phyloP scores from a whole-genome alignment of 2,329 filamentous ascomycete species.

The Coniochaeta hoffmannii region DNA sequence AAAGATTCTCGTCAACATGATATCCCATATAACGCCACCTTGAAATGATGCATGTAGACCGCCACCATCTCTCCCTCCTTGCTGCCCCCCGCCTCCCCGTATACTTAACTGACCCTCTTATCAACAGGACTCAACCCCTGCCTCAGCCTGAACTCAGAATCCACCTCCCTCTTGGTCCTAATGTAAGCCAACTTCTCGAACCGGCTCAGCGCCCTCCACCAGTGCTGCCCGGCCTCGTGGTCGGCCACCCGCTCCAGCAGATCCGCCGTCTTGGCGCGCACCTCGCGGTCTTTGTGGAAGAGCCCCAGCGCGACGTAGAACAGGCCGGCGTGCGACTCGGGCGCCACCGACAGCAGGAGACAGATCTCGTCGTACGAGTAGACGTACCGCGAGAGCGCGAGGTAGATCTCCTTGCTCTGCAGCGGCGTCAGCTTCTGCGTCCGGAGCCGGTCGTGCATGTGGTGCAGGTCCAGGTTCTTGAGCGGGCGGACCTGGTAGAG shows the following conservation, averaged over 20 bases:
- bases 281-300: slow-evolving; percentile 80
- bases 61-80: no score
- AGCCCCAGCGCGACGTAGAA: slow-evolving; percentile 88
- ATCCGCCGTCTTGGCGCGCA: slow-evolving; percentile 69
- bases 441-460: slow-evolving; percentile 86
- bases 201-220: slow-evolving; percentile 78
- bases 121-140: slow-evolving; percentile 37
- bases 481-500: slow-evolving; percentile 59
- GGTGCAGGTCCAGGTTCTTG: slow-evolving; percentile 78
- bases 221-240: slow-evolving; percentile 88
- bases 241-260: slow-evolving; percentile 74
- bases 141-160: slow-evolving; percentile 40
- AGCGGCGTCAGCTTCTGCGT: slow-evolving; percentile 69
- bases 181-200: slow-evolving; percentile 86
- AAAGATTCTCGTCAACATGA: neutral
- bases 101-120: slow-evolving; percentile 39
- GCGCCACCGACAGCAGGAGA: slow-evolving; percentile 72
- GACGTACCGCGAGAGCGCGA: slow-evolving; percentile 68
- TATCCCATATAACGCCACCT: no score
- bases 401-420: slow-evolving; percentile 77
- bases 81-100: neutral
- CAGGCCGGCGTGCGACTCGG: slow-evolving; percentile 77
- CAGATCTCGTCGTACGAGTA: slow-evolving; percentile 80
- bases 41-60: no score
- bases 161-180: slow-evolving; percentile 62